phyloP scores from a whole-genome alignment of 1,139 yeast species.

The Blastobotrys illinoisensis region DNA sequence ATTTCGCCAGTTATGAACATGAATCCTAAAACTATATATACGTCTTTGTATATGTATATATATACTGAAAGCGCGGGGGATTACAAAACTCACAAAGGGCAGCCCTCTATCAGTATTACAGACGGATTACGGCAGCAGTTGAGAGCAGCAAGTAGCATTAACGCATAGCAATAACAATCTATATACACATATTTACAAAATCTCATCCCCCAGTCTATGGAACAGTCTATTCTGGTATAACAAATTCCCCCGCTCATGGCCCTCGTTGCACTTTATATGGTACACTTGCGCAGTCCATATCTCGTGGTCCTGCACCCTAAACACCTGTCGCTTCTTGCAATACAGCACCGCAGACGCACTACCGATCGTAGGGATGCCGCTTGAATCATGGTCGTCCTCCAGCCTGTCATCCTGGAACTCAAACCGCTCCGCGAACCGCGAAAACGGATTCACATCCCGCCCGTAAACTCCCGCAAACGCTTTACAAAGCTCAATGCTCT shows the following conservation, averaged over 20 bases:
- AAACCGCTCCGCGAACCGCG: constrained; percentile 40
- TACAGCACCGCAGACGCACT: constrained; percentile 59
- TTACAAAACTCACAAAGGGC: too few species aligned
- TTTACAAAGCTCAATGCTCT: constrained; percentile 40
- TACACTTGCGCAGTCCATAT: constrained; percentile 66
- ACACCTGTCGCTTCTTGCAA: constrained; percentile 51
- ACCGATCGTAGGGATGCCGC: constrained; percentile 52
- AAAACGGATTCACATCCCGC: constrained; percentile 31
- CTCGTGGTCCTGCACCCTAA: constrained; percentile 73
- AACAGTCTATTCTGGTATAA: neutral
- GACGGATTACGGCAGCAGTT: too few species aligned
- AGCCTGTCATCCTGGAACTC: constrained; percentile 27
- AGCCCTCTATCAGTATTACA: too few species aligned
- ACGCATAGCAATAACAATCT: too few species aligned
- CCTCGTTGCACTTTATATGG: constrained; percentile 22
- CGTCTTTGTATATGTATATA: too few species aligned
- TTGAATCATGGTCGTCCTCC: constrained; percentile 8
- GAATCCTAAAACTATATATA: too few species aligned
- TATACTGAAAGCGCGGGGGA: too few species aligned
- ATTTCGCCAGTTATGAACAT: too few species aligned
- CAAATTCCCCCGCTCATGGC: neutral
- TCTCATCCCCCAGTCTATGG: neutral
- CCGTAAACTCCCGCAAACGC: constrained; percentile 35
- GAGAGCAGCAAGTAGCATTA: too few species aligned
- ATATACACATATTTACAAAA: neutral